Base-by-base conservation (phyloP, 148 eudicot species). In the Rhododendron vialii region DNA sequence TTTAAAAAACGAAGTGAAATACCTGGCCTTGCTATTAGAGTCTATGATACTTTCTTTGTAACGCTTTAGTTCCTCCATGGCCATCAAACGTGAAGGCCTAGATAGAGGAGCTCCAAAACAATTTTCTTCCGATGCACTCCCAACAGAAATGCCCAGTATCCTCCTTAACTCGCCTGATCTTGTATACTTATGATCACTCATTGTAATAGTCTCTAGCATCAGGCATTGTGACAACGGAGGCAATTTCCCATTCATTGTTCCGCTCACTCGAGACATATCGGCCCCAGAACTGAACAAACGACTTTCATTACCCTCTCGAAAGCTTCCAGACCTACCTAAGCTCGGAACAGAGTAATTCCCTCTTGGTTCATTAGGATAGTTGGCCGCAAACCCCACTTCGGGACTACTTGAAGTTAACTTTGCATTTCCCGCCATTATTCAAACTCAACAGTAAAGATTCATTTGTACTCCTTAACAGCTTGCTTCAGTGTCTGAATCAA, bases 301-400 rank as follows among this genome's bases (percentile, higher is more conserved):
- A 85, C 91, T 90, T 82, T 93, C 98, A 84, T 86, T 87, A 84
- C 89, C 92, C 89, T 95, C 98, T 30, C 99, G 90, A 51, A 95
- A 96, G 91, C 96, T 96, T 79, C 96, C 93, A 48, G 95, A 88
- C 92, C 97, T 93, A 88, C 92, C 97, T 88, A 95, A 86, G 90
- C 80, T 90, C 82, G 91, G 88, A 84, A 90, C 93, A 50, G 92
- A 63, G 86, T 91, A 88, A 84, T 82, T 87, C 53, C 93, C 95
- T 82, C 93, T 90, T 83, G 90, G 93, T 73, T 94, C 94, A 89
- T 87, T 92, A 48, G 91, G 82, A 85, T 89, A 91, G 89, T 77
- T 90, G 74, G 94, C 95, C 8, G 88, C 84, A 86, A 90, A 92
- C 74, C 91, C 90, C 8, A 93, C 82, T 75, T 95, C 97, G 24